Evolutionary conservation across 2,329 filamentous ascomycete genomes (phyloP).

Genomic region (Leptographium lundbergii): DNA sequence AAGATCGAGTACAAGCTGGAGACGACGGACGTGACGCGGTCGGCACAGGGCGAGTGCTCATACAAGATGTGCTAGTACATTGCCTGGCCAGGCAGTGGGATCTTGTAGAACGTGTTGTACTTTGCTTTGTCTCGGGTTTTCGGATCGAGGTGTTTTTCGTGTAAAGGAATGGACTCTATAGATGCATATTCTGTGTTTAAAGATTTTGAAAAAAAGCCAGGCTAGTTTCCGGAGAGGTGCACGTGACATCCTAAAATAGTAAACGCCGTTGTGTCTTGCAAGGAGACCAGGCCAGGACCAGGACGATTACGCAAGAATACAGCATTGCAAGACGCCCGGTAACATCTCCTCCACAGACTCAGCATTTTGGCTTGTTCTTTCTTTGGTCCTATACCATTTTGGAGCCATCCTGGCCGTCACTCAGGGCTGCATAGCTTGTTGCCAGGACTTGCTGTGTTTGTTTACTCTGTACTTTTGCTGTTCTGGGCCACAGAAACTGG

Average conservation of each 20-base stretch:
- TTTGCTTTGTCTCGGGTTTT: neutral
- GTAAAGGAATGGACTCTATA: neutral
- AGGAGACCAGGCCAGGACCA: neutral
- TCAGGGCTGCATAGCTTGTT: neutral
- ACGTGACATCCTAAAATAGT: neutral
- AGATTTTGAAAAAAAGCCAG: neutral
- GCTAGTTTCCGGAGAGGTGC: neutral
- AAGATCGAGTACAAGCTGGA: slow-evolving; percentile 70
- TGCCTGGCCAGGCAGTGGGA: neutral
- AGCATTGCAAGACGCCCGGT: neutral
- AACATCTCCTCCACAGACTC: neutral
- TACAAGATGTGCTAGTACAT: slow-evolving; percentile 62
- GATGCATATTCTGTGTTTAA: neutral
- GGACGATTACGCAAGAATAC: neutral
- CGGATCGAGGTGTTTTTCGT: neutral
- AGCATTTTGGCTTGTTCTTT: neutral
- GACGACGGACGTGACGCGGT: slow-evolving; percentile 59
- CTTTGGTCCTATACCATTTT: neutral
- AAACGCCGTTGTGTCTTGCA: neutral
- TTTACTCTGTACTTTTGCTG: slow-evolving; percentile 12
- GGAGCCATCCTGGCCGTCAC: neutral
- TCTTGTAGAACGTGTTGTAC: neutral
- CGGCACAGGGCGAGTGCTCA: slow-evolving; percentile 54
- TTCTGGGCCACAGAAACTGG: neutral
- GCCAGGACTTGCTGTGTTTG: neutral